Base-by-base conservation (phyloP, 2,329 filamentous ascomycete genomes). In the Pezicula carpinea region DNA sequence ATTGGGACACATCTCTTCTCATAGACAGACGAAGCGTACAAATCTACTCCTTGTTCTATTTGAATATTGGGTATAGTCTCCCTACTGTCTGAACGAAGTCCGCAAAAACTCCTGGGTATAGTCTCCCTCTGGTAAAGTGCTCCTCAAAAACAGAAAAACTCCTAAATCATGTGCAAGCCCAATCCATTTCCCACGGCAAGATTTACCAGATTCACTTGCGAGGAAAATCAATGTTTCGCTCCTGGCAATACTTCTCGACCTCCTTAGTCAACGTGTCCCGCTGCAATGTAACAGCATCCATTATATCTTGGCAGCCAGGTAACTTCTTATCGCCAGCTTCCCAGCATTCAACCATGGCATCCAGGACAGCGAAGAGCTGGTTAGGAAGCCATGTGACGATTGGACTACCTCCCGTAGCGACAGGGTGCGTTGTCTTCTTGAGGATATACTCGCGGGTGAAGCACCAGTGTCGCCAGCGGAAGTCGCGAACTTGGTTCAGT, bases 341-440 rank as follows among this genome's bases (percentile, higher is more conserved):
- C 64, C 69, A 77, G 2, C 86, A 72, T 31, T 74, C 69, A 18
- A 71, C 68, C 84, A 91, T 91, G 60, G 88, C 76, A 11, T 75
- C 72, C 66, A 92, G 73, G 11, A 91, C 85, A 1, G 87, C 86
- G 53, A 80, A 75, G 40, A 92, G 74, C 70, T 92, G 87, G 66
- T 91, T 92, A 3, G 87, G 87, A 51, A 92, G 68, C 87, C 87
- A 92, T 2, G 86, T 91, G 14, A 91, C 85, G 51, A 92, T 91
- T 3, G 87, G 87, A 56, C 83, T 88, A 15, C 87, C 87, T 2
- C 87, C 87, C 0, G 87, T 92, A 0, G 87, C 87, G 2, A 84
- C 89, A 0, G 87, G 86, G 62, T 92, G 86, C 15, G 70, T 72
- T 1, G 84, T 90, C 60, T 81, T 79, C 73, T 89, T 89, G 53